These are phyloP conservation scores for Colletotrichum sp. DNA, from an alignment of 2,329 filamentous ascomycete species.

Conservation along the genomic window DNA sequence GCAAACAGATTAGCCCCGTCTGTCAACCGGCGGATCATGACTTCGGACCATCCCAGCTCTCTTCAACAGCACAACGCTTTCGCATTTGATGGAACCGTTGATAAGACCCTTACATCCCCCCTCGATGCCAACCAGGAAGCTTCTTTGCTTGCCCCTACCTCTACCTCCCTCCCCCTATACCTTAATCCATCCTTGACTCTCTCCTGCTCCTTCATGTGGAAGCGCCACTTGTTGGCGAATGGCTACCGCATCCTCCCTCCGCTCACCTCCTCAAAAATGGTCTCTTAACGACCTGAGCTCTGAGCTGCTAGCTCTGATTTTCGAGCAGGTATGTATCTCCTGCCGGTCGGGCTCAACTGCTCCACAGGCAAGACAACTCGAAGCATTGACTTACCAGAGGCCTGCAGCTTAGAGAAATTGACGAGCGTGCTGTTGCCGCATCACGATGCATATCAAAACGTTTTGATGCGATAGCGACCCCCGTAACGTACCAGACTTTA, in stretches of 20 bases:
- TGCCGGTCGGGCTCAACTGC: neutral
- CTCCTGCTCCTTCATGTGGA: constrained; percentile 19
- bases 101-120: constrained; percentile 17
- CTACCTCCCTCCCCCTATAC: neutral
- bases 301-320: constrained; percentile 47
- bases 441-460: constrained; percentile 43
- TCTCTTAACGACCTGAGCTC: constrained; percentile 43
- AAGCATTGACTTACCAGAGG: constrained; percentile 4
- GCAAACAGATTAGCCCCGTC: constrained; percentile 22
- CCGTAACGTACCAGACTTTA: constrained; percentile 45
- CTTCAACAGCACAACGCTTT: constrained; percentile 11
- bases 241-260: constrained; percentile 24
- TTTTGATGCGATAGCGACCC: constrained; percentile 46
- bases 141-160: neutral
- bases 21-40: constrained; percentile 24
- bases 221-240: constrained; percentile 24
- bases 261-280: constrained; percentile 23
- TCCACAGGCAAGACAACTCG: neutral
- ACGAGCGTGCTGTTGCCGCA: constrained; percentile 34
- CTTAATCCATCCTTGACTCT: neutral
- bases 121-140: neutral
- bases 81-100: constrained; percentile 16
- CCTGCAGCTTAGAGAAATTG: constrained; percentile 43
- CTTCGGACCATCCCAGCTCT: constrained; percentile 19
- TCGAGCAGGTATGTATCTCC: constrained; percentile 40